phyloP scores from a whole-genome alignment of 2,329 filamentous ascomycete genomes.

The Ophiostoma pallidulum region DNA sequence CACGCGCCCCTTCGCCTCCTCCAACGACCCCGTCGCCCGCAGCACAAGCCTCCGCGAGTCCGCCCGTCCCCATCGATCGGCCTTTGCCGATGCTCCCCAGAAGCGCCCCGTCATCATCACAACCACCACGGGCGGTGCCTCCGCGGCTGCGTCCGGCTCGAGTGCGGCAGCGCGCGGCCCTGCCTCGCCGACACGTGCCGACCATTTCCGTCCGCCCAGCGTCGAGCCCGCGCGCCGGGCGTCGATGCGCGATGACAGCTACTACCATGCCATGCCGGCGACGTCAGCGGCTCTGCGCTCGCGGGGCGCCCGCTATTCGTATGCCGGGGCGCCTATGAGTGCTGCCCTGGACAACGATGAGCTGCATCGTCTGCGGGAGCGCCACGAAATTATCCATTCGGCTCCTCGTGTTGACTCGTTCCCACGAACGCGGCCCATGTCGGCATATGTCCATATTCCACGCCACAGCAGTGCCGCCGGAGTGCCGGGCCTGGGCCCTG shows the following conservation, averaged over 20 bases:
- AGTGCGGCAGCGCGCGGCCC: constrained; percentile 1
- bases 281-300: constrained; percentile 40
- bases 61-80: constrained; percentile 40
- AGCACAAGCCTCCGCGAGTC: constrained; percentile 39
- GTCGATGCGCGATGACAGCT: constrained; percentile 40
- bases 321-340: constrained; percentile 34
- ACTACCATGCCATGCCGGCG: constrained; percentile 49
- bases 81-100: constrained; percentile 39
- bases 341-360: constrained; percentile 43
- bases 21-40: constrained; percentile 40
- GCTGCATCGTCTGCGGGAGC: constrained; percentile 39
- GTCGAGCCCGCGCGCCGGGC: constrained; percentile 40
- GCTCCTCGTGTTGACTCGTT: constrained; percentile 26
- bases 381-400: constrained; percentile 27
- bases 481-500: not conserved
- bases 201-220: constrained; percentile 26
- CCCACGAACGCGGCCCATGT: constrained; percentile 30
- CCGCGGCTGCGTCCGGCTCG: constrained; percentile 16
- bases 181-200: constrained; percentile 30
- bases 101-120: constrained; percentile 50
- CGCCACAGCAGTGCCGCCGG: constrained; percentile 32
- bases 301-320: constrained; percentile 32
- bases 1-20: constrained; percentile 44
- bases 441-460: constrained; percentile 34
- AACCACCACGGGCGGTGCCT: constrained; percentile 32